Evolutionary conservation across 164 flowering plant genomes (phyloP), one percentile per base, ranked within the genome.

Genomic region (Kalanchoe fedtschenkoi): DNA sequence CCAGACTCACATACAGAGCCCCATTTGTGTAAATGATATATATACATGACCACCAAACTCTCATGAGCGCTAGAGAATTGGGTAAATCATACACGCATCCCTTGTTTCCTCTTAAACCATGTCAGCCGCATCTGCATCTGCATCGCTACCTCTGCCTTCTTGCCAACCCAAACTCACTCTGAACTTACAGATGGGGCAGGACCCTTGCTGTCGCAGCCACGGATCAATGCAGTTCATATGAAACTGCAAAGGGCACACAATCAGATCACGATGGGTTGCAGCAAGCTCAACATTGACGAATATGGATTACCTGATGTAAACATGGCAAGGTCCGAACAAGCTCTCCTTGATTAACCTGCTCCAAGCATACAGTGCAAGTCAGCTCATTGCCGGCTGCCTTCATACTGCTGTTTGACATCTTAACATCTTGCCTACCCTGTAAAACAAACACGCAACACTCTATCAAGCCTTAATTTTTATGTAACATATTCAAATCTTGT

Each of bases 301-400:
- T 51, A 26, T 51, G 16, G 6, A 24, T 51, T 51, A 89, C 97
- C 90, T 87, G 91, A 72, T 89, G 95, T 78, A 89, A 76, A 73
- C 97, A 89, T 64, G 95, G 97, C 76, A 87, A 73, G 78, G 84
- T 85, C n/a, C 95, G 87, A 39, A 87, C 76, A 19, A 84, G 78
- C 61, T 89, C 97, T 34, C 96, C 97, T 19, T 58, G 66, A 65
- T 75, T 79, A 35, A 89, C 97, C 77, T 83, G 93, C 77, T 89
- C 97, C 80, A 89, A 84, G 83, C 97, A 89, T 64, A 89, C 78
- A 62, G 77, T 87, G 71, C 97, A 89, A 41, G 91, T 87, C 61
- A 89, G 63, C 59, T 84, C 95, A 64, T 89, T 88, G 56, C 77
- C 88, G 21, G 74, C 62, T 24, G 75, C 53, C 65, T 79, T 81